Percentiles rank a stretch among this genome's conserved stretches.
phyloP scores from a whole-genome alignment of 2,329 filamentous ascomycete genomes.

The Knufia fluminis region DNA sequence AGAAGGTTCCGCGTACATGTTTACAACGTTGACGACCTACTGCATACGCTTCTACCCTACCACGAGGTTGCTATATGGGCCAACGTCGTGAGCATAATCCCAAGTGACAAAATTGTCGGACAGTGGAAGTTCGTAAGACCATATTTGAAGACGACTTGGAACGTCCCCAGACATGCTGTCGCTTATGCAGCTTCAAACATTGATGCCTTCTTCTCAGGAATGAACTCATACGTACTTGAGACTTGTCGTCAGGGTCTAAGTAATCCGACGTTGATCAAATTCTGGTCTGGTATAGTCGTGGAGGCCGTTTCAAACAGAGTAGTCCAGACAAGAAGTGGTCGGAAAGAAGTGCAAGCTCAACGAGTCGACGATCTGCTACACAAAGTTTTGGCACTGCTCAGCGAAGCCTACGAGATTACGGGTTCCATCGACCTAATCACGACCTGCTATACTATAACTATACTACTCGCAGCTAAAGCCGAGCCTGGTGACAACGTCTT shows the following conservation, averaged over 20 bases:
- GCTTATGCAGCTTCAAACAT: conserved; percentile 77
- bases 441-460: conserved; percentile 83
- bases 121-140: conserved; percentile 78
- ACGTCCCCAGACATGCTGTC: conserved; percentile 69
- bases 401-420: conserved; percentile 66
- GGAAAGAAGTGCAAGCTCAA: conserved; percentile 65
- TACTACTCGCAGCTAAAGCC: conserved; percentile 76
- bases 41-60: conserved; percentile 87
- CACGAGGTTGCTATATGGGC: conserved; percentile 78
- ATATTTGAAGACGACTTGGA: conserved; percentile 68
- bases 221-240: conserved; percentile 71
- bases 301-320: conserved; percentile 78
- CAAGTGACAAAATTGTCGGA: conserved; percentile 56
- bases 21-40: conserved; percentile 67
- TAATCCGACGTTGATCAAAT: conserved; percentile 68
- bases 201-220: conserved; percentile 60
- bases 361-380: conserved; percentile 71
- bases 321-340: conserved; percentile 65
- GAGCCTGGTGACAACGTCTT: conserved; percentile 68
- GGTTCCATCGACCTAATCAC: conserved; percentile 70
- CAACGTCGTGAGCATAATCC: conserved; percentile 78
- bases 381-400: conserved; percentile 59
- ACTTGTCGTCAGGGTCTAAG: conserved; percentile 63
- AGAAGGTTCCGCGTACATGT: conserved; percentile 87
- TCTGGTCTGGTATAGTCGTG: conserved; percentile 83